Evolutionary conservation across 371 early-diverging fungal species (phyloP).

Genomic region (Chytridiales sp.): DNA sequence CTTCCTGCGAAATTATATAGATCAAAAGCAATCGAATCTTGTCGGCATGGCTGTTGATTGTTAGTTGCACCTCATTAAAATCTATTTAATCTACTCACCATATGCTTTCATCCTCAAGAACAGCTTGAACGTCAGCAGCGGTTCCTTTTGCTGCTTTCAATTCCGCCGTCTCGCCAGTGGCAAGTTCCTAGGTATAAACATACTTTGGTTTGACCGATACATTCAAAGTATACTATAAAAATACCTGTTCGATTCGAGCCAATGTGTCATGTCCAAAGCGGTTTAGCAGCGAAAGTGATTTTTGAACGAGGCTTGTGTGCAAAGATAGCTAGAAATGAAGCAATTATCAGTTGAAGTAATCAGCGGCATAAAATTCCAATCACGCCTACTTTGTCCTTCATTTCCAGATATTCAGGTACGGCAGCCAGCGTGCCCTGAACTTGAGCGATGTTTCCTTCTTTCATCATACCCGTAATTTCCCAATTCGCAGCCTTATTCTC

Average conservation of each 20-base stretch:
- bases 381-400: constrained; percentile 63
- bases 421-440: constrained; percentile 81
- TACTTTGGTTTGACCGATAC: no score
- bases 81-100: neutral
- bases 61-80: no score
- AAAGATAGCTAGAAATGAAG: constrained; percentile 61
- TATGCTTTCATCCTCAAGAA: constrained; percentile 39
- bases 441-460: constrained; percentile 80
- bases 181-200: constrained; percentile 72
- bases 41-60: constrained; percentile 50
- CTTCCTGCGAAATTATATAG: constrained; percentile 75
- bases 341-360: neutral
- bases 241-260: constrained; percentile 72
- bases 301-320: constrained; percentile 82
- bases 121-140: constrained; percentile 68
- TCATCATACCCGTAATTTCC: constrained; percentile 77
- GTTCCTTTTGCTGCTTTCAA: constrained; percentile 70
- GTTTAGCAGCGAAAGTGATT: constrained; percentile 73
- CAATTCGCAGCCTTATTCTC: constrained; percentile 63
- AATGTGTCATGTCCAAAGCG: constrained; percentile 64
- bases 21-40: constrained; percentile 84
- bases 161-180: constrained; percentile 83
- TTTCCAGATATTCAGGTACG: constrained; percentile 84
- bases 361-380: no score
- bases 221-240: no score